Evolutionary conservation across 305 asterid species (phyloP), one percentile per base, ranked within the genome.

Genomic region (Coffea humblotiana): DNA sequence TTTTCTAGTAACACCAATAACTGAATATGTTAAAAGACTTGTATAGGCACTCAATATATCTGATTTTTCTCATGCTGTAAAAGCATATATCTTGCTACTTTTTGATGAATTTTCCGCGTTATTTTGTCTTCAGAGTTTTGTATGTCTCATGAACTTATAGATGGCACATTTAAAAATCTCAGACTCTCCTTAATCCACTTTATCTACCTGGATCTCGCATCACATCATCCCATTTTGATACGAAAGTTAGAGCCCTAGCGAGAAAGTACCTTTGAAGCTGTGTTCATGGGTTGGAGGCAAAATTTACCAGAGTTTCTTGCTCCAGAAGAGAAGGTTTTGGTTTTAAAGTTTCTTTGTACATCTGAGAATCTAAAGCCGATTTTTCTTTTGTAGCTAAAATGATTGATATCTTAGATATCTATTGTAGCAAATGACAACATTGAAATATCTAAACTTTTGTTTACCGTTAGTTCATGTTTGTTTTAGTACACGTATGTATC

Each of bases 231-330:
- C 98, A 93, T 86, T 95, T 95, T 29, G 98, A 93, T 78, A 95
- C 98, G 67, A 95, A 95, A 89, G 97, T 95, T 48, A 86, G 97
- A 82, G 97, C 98, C 78, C 98, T 93, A 61, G 99, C 98, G 15
- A 89, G 98, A 78, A 95, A 90, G 81, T 92, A 95, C 81, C 84
- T 95, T 71, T 94, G 88, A 92, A 85, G 83, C 70, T 23, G 78
- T 37, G 10, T 61, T 75, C 23, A 23, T 75, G 10, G 19, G 8
- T 37, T 40, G 49, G 78, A 35, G 68, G 78, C 37, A 56, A 54
- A 43, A 64, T 54, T 58, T 58, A 32, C 52, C 63, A 1, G 67
- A 19, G 48, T 29, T 29, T 35, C 23, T 29, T 66, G 11, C 47
- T 66, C 4, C 4, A 14, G 12, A 5, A 3, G 37, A 66, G 71